A percentile compares a stretch with the other conserved stretches of the same genome.
These are phyloP conservation scores for Apiospora pterosperma DNA, from an alignment of 2,329 filamentous ascomycete genomes.

Conservation along the genomic window DNA sequence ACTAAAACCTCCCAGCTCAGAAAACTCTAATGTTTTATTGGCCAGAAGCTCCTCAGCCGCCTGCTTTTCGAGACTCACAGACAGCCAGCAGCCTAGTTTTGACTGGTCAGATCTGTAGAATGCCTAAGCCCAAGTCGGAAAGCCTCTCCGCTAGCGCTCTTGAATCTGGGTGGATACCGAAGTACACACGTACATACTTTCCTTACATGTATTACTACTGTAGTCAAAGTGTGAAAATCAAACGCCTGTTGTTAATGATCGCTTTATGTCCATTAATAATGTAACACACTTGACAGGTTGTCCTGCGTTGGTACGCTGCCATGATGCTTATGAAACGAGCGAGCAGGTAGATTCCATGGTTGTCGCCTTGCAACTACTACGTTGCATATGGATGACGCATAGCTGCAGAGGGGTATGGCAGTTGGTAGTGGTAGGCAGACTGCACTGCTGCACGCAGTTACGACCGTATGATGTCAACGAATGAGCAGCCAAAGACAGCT, in stretches of 20 bases:
- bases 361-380: background rate
- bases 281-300: background rate
- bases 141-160: background rate
- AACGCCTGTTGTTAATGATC: background rate
- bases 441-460: no score
- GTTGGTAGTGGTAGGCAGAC: background rate
- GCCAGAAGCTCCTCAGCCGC: background rate
- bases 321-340: background rate
- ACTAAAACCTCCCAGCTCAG: background rate
- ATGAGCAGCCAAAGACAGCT: background rate
- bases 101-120: background rate
- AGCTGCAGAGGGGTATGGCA: background rate
- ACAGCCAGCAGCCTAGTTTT: background rate
- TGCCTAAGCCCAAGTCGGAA: background rate
- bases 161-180: background rate
- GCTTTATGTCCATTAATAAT: background rate
- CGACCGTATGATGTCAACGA: background rate
- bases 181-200: no score
- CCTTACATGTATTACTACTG: no score
- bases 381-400: background rate
- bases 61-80: background rate
- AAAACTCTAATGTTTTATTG: background rate
- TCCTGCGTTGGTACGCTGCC: background rate
- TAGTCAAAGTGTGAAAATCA: background rate
- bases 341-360: background rate